A percentile compares a stretch with the other conserved stretches of the same genome.
Conservation (phyloP, 2,329 filamentous ascomycete species). For the Colletotrichum simmondsii region DNA sequence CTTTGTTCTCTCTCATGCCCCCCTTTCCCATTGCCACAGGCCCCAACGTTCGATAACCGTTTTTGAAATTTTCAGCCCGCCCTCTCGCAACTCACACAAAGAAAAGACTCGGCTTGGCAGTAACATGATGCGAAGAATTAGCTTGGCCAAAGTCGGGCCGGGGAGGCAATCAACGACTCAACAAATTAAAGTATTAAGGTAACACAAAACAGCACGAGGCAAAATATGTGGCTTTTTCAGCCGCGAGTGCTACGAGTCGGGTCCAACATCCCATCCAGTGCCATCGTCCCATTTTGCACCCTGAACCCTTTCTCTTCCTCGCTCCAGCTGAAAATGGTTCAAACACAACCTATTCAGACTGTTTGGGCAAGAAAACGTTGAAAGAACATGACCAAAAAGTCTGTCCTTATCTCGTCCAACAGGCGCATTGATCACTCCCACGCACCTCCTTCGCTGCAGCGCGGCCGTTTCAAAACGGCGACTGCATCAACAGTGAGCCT, state of each 20-base stretch:
- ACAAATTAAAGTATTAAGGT: background rate
- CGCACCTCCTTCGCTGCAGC: background rate
- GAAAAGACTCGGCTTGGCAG: background rate
- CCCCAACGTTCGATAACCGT: background rate
- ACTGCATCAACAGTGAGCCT: background rate
- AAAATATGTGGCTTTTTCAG: background rate
- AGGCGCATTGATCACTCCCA: conserved; percentile 7
- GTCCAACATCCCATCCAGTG: too few relatives aligned
- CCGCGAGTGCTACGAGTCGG: background rate
- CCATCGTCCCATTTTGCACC: background rate
- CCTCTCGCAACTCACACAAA: background rate
- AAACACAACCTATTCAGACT: background rate
- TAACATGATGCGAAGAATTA: background rate
- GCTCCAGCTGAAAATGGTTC: background rate
- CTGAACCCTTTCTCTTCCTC: background rate
- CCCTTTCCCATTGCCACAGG: too few relatives aligned
- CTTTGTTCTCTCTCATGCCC: background rate
- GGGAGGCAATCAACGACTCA: background rate
- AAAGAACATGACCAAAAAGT: background rate
- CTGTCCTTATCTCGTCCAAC: background rate
- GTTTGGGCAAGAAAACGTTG: background rate
- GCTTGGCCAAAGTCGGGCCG: background rate
- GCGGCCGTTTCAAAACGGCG: conserved; percentile 13
- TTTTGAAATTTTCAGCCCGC: background rate
- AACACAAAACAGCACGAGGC: background rate